These are phyloP conservation scores for Pulveroboletus sp. DNA, from an alignment of 1,284 basidiomycete genomes.

Conservation along the genomic window DNA sequence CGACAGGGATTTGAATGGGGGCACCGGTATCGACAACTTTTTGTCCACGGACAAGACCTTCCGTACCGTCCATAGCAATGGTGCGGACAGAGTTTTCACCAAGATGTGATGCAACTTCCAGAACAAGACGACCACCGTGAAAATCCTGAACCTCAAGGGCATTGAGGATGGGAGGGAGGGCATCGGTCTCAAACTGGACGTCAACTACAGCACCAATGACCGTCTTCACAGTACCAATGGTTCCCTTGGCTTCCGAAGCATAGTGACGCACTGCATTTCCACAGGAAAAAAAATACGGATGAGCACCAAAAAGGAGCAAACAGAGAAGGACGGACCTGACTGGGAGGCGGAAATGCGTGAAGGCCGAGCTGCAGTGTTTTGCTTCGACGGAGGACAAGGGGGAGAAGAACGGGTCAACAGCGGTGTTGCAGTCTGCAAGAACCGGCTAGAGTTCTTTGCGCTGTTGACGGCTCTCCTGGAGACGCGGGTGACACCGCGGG, in stretches of 20 bases:
- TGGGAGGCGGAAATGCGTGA: constrained; percentile 35
- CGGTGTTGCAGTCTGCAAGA: constrained; percentile 72
- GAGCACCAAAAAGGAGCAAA: too few relatives aligned
- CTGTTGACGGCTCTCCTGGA: constrained; percentile 77
- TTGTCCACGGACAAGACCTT: constrained; percentile 99
- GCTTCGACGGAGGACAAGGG: constrained; percentile 42
- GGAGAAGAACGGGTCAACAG: constrained; percentile 47
- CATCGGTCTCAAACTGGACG: constrained; percentile 89
- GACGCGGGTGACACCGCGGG: constrained; percentile 80
- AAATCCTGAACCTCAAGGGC: constrained; percentile 97
- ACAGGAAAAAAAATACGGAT: constrained; percentile 22
- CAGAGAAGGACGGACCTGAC: constrained; percentile 38
- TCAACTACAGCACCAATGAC: constrained; percentile 99
- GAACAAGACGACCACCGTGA: constrained; percentile 89
- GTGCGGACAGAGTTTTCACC: constrained; percentile 98
- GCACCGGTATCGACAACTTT: constrained; percentile 95
- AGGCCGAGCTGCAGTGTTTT: constrained; percentile 38
- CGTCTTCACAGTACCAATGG: constrained; percentile 84
- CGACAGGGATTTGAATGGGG: constrained; percentile 96
- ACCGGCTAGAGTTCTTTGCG: constrained; percentile 71
- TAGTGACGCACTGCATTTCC: constrained; percentile 71
- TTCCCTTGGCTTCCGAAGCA: constrained; percentile 82
- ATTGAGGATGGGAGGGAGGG: constrained; percentile 95
- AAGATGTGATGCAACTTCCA: constrained; percentile 95
- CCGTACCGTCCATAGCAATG: constrained; percentile 99